Conservation (phyloP, 768 basidiomycete genomes). For the Phlegmacium glaucopus region DNA sequence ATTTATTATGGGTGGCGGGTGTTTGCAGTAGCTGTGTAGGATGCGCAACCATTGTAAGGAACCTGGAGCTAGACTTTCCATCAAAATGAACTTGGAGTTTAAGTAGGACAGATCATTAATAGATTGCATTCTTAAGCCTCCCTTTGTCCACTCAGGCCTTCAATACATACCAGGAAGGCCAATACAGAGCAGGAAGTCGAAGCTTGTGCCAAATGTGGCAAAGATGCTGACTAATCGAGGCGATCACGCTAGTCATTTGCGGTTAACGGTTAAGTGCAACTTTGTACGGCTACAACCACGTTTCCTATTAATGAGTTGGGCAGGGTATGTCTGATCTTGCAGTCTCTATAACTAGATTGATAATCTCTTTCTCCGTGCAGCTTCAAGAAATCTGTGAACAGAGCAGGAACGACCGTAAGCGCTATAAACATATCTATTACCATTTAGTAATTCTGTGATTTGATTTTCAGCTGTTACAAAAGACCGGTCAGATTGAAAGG, state of each 20-base stretch:
- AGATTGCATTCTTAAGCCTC: no score
- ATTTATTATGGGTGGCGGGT: no score
- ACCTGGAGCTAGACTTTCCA: no score
- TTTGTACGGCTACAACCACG: constrained; percentile 2
- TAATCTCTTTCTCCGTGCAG: constrained; percentile 34
- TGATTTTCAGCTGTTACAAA: constrained; percentile 76
- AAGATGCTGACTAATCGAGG: neutral
- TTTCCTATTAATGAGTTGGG: constrained; percentile 69
- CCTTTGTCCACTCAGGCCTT: no score
- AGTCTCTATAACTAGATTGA: neutral
- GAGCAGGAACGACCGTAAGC: constrained; percentile 85
- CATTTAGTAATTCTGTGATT: constrained; percentile 11
- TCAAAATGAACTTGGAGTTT: no score
- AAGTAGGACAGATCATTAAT: no score
- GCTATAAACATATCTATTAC: constrained; percentile 5
- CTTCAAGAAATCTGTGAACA: constrained; percentile 91
- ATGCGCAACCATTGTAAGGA: no score
- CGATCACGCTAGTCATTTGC: neutral
- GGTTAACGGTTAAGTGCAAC: neutral
- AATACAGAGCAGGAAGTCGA: no score
- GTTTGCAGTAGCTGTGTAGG: no score
- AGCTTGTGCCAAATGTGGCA: no score
- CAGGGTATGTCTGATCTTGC: constrained; percentile 36
- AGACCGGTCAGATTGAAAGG: constrained; percentile 96
- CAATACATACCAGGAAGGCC: no score